A percentile compares a stretch with the other conserved stretches of the same genome.
Conservation (phyloP, 441 rosid genomes). For the Gossypium lobatum region DNA sequence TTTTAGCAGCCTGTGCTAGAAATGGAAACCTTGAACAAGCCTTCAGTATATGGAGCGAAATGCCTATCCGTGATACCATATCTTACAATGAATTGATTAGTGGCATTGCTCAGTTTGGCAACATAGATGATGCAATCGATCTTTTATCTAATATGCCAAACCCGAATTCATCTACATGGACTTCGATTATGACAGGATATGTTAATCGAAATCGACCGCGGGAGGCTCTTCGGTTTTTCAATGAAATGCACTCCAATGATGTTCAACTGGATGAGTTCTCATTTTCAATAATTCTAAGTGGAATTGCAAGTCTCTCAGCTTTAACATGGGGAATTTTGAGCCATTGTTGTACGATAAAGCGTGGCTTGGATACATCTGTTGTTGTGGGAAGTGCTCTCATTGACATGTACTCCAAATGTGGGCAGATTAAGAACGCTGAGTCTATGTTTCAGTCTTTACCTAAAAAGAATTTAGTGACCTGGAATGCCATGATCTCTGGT, state of each 20-base stretch:
- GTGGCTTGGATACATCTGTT: constrained; percentile 40
- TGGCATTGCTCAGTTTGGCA: constrained; percentile 57
- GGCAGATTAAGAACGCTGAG: constrained; percentile 34
- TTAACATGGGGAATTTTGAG: constrained; percentile 60
- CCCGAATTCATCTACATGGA: constrained; percentile 79
- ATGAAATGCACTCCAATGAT: constrained; percentile 43
- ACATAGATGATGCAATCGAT: constrained; percentile 38
- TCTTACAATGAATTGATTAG: constrained; percentile 66
- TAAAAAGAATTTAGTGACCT: constrained; percentile 39
- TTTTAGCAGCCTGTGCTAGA: constrained; percentile 64
- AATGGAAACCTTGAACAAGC: constrained; percentile 51
- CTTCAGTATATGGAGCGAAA: constrained; percentile 36
- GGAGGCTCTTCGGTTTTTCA: constrained; percentile 50
- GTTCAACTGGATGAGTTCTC: constrained; percentile 52
- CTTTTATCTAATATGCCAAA: constrained; percentile 43
- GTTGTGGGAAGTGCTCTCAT: constrained; percentile 56
- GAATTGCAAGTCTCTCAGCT: constrained; percentile 52
- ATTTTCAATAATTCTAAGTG: constrained; percentile 56
- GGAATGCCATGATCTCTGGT: constrained; percentile 60
- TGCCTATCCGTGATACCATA: constrained; percentile 67
- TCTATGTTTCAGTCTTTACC: constrained; percentile 34
- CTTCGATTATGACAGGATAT: constrained; percentile 63
- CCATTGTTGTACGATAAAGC: constrained; percentile 46
- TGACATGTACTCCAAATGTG: constrained; percentile 62
- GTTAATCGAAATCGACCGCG: constrained; percentile 41